Percentiles rank a stretch among this genome's conserved stretches.
phyloP scores from a whole-genome alignment of 768 basidiomycete genomes.

The Pisolithus microcarpus region DNA sequence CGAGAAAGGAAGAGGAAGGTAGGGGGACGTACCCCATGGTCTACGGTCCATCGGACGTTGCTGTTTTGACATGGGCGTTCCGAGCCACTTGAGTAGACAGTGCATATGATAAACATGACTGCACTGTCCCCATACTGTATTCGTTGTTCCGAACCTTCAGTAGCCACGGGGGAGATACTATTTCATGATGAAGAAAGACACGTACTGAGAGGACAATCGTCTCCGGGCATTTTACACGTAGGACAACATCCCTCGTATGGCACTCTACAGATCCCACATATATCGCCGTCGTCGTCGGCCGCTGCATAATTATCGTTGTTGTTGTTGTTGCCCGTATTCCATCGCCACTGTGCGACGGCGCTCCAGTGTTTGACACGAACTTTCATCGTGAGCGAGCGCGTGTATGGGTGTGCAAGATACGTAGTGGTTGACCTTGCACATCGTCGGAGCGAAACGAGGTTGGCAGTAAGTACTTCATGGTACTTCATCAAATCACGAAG shows the following conservation, averaged over 20 bases:
- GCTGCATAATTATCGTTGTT: constrained; percentile 1
- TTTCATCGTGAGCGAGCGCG: constrained; percentile 64
- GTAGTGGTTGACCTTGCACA: not conserved
- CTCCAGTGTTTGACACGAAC: constrained; percentile 80
- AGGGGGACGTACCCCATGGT: constrained; percentile 67
- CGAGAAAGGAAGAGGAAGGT: not conserved
- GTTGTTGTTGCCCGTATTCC: constrained; percentile 48
- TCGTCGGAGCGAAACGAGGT: not conserved
- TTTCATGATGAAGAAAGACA: constrained; percentile 9
- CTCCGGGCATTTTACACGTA: constrained; percentile 92
- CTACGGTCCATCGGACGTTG: constrained; percentile 99
- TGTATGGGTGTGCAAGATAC: not conserved
- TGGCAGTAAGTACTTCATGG: not conserved
- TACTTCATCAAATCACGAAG: not conserved
- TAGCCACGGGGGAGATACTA: not conserved
- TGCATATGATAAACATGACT: constrained; percentile 99
- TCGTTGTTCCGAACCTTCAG: constrained; percentile 8
- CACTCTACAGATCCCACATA: constrained; percentile 82
- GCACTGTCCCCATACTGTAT: constrained; percentile 90
- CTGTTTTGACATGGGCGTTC: constrained; percentile 80
- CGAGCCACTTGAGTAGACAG: constrained; percentile 94
- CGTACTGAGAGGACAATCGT: constrained; percentile 88
- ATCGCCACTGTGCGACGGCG: constrained; percentile 84
- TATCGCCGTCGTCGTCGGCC: constrained; percentile 46
- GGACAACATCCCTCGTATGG: constrained; percentile 95